These are phyloP conservation scores for Aureobasidium sp. DNA, from an alignment of 2,329 filamentous ascomycete genomes.

Conservation along the genomic window DNA sequence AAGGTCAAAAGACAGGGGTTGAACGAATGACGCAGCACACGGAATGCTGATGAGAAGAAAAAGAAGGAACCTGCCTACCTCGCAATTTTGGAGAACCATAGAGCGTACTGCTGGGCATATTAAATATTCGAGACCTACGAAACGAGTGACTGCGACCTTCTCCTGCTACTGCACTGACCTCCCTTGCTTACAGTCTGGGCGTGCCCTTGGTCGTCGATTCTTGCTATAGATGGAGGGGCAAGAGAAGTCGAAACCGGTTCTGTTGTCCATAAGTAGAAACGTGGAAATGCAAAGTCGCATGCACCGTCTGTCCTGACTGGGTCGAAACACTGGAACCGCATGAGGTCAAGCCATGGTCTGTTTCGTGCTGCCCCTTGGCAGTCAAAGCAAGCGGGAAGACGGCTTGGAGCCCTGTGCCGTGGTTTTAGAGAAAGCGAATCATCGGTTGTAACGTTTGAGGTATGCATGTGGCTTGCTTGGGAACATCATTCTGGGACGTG, in stretches of 20 bases:
- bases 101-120: not conserved
- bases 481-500: not conserved
- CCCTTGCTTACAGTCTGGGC: constrained; percentile 7
- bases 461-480: constrained; percentile 9
- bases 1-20: not conserved
- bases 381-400: constrained; percentile 4
- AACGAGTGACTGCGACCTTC: not conserved
- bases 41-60: not conserved
- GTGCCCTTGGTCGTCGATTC: not conserved
- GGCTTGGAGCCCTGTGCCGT: not conserved
- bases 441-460: not conserved
- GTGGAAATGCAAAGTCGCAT: not conserved
- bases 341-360: constrained; percentile 3
- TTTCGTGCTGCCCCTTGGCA: constrained; percentile 3
- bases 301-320: not conserved
- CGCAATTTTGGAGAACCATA: not conserved
- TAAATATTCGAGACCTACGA: not conserved
- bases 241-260: not conserved
- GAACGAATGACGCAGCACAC: not conserved
- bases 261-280: not conserved
- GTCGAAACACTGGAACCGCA: constrained; percentile 7
- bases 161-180: not conserved
- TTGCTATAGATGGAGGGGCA: not conserved
- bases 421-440: not conserved
- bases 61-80: constrained; percentile 1